phyloP scores from a whole-genome alignment of 2,329 filamentous ascomycete genomes.

The Oidium heveae region DNA sequence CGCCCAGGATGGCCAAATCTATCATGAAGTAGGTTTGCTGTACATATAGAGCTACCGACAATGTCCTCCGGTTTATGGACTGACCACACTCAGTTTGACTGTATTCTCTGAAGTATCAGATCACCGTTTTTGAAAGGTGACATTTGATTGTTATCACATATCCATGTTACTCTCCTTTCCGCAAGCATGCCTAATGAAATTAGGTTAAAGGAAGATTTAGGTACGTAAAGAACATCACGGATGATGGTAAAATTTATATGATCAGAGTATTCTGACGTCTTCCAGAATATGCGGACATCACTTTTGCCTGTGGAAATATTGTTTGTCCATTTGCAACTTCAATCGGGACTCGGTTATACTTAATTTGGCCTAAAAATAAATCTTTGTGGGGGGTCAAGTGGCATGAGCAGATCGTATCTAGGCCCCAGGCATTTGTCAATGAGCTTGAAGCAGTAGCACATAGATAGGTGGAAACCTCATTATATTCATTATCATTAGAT shows the following conservation, averaged over 20 bases:
- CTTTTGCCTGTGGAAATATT: neutral
- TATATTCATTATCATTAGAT: neutral
- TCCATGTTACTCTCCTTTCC: neutral
- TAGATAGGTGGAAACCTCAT: neutral
- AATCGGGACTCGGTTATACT: neutral
- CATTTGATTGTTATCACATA: neutral
- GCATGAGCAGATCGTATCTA: neutral
- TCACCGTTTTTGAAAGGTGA: neutral
- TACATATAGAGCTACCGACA: neutral
- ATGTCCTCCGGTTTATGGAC: neutral
- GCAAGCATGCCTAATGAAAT: neutral
- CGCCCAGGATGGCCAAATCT: neutral
- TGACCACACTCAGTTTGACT: neutral
- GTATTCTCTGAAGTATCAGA: neutral
- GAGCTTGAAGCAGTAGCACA: neutral
- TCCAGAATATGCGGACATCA: neutral
- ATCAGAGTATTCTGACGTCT: neutral
- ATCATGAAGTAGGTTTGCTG: neutral
- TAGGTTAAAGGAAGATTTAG: neutral
- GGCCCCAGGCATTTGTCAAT: neutral
- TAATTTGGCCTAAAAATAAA: neutral
- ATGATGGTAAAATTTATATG: neutral
- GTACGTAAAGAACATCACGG: neutral
- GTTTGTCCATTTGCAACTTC: neutral
- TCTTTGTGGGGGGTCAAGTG: neutral